These are phyloP conservation scores for Pontederia paniculata DNA, from an alignment of 176 grass and related monocot species.

Conservation along the genomic window DNA sequence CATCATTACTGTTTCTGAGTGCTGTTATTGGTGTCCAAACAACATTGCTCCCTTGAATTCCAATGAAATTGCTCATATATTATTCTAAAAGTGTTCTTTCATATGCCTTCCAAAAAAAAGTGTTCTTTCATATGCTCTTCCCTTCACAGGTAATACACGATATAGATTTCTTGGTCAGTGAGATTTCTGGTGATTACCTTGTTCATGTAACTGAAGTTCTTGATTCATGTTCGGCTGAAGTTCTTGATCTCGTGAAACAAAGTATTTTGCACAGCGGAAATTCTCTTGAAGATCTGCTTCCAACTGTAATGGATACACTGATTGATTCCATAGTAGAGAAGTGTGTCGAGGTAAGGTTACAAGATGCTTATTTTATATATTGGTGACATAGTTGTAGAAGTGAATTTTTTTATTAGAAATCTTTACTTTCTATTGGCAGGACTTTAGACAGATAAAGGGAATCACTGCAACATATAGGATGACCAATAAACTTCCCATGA, in stretches of 20 bases:
- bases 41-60: no score
- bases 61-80: no score
- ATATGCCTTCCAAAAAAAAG: background rate
- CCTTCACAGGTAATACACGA: conserved; percentile 79
- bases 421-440: conserved; percentile 35
- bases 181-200: conserved; percentile 62
- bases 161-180: conserved; percentile 35
- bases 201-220: conserved; percentile 50
- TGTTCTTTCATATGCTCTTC: conserved; percentile 1
- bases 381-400: no score
- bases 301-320: conserved; percentile 70
- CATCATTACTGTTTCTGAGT: no score
- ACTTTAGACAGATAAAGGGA: conserved; percentile 88
- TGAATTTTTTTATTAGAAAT: background rate
- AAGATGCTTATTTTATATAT: no score
- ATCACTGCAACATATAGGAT: conserved; percentile 94
- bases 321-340: conserved; percentile 79
- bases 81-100: no score
- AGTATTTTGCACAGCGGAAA: conserved; percentile 71
- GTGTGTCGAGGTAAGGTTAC: conserved; percentile 61
- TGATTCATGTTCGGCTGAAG: conserved; percentile 53
- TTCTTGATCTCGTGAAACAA: conserved; percentile 64
- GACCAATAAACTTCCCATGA: conserved; percentile 93
- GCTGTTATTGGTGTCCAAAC: no score
- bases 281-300: conserved; percentile 56